A percentile compares a stretch with the other conserved stretches of the same genome.
Evolutionary conservation across 768 basidiomycete species (phyloP).

Genomic region (Tylopilus felleus): DNA sequence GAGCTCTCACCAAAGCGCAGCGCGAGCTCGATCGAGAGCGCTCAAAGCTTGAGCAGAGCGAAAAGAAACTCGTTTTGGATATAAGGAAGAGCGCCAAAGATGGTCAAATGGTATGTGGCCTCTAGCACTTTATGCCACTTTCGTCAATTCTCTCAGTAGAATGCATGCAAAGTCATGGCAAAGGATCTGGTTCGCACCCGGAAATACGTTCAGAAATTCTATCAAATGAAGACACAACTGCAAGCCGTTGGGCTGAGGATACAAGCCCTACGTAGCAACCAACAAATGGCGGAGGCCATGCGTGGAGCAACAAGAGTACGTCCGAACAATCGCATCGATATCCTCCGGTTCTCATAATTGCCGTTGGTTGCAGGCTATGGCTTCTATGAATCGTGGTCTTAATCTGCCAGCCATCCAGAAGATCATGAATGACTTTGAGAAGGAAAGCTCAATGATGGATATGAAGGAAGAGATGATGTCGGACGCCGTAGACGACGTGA

Average conservation of each 20-base stretch:
- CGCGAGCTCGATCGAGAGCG: constrained; percentile 97
- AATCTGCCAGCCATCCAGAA: constrained; percentile 93
- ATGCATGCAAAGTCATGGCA: constrained; percentile 98
- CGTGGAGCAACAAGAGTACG: constrained; percentile 91
- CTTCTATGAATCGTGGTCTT: constrained; percentile 92
- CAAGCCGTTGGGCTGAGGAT: constrained; percentile 95
- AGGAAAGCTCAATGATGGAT: constrained; percentile 97
- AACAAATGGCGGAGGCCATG: constrained; percentile 99
- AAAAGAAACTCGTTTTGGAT: constrained; percentile 94
- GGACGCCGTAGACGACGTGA: constrained; percentile 95
- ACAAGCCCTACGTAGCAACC: constrained; percentile 94
- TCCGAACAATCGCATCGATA: constrained; percentile 11
- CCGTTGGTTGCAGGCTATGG: constrained; percentile 75
- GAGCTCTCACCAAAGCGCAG: constrained; percentile 93
- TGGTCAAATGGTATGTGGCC: constrained; percentile 77
- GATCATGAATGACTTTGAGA: constrained; percentile 98
- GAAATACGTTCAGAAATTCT: constrained; percentile 95
- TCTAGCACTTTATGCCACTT: constrained; percentile 1
- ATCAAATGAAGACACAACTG: constrained; percentile 97
- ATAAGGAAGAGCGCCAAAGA: constrained; percentile 96
- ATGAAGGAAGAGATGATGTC: constrained; percentile 99
- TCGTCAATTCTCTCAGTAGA: constrained; percentile 47
- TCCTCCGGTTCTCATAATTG: constrained; percentile 1
- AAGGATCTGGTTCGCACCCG: constrained; percentile 97
- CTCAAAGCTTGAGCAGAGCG: constrained; percentile 88